Conservation (phyloP, 441 rosid species). For the Corymbia citriodora region DNA sequence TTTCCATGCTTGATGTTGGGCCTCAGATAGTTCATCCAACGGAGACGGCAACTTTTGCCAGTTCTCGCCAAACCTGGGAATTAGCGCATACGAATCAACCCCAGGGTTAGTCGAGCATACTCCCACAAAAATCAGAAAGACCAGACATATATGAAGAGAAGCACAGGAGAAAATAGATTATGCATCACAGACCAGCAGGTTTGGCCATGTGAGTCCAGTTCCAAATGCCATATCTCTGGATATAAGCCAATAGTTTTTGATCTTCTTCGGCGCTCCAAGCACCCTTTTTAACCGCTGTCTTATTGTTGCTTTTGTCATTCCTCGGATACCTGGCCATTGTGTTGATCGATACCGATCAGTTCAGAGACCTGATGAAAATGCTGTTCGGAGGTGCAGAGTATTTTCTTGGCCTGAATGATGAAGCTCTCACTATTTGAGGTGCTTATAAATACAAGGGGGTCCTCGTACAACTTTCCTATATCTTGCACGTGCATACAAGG, state of each 20-base stretch:
- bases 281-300: neutral
- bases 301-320: neutral
- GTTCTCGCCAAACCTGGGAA: neutral
- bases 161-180: neutral
- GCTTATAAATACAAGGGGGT: neutral
- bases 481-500: neutral
- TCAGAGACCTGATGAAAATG: neutral
- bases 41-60: conserved; percentile 1
- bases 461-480: neutral
- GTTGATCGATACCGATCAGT: neutral
- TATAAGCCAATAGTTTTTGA: neutral
- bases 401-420: neutral
- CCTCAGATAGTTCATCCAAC: conserved; percentile 4
- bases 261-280: conserved; percentile 12
- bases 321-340: neutral
- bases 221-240: conserved; percentile 8
- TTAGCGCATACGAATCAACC: neutral
- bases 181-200: neutral
- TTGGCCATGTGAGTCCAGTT: conserved; percentile 5
- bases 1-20: conserved; percentile 1
- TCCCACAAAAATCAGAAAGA: neutral
- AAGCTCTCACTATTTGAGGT: neutral
- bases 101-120: neutral
- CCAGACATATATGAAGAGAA: neutral
- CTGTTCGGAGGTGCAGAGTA: neutral